Base-by-base conservation (phyloP, 768 basidiomycete genomes). In the Pleurotus salmoneostramineus region DNA sequence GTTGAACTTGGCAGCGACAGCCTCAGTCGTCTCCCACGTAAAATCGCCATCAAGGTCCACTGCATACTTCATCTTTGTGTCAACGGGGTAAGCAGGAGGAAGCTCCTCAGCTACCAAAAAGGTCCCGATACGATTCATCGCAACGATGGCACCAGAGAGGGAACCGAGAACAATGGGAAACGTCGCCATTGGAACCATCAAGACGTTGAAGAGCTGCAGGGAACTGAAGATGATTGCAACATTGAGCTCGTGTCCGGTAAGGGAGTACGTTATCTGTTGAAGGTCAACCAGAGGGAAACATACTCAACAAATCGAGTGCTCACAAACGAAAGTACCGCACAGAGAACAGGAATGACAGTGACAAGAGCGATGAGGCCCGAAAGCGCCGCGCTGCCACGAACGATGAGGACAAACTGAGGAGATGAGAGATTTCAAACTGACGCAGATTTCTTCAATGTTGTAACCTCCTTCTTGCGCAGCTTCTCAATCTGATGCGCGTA, bases 321-420 rank as follows among this genome's bases (percentile, higher is more conserved):
- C 56, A 84, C 83, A 61, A 83, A 81, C 31, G 80, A 75, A 48
- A 83, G 62, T 44, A 85, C 71, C 4, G 80, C 72, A 4, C 81
- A 79, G 15, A 82, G 61, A 8, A 79, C 70, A 0, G 86, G 86
- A 4, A 85, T 66, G 60, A 84, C 78, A 0, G 76, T 72, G 42
- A 82, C 75, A 32, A 77, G 57, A 0, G 77, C 73, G 47, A 83
- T 71, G 42, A 85, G 58, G 6, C 64, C 49, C 0, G 77, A 72
- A 4, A 62, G 65, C 3, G 74, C 73, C 56, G 74, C 56, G 10
- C 77, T 78, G 48, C 3, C 21, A 27, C 21, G 21, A 27, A 36
- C 15, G 62, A 12, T 10, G 40, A 2, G 6, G 36, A 43, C 57
- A 21, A 37, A 49, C 57, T 17, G 2, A 17, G 34, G 33, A 56